Percentiles rank a stretch among this genome's conserved stretches.
Evolutionary conservation across 2,329 filamentous ascomycete genomes (phyloP).

Genomic region (Curvularia hawaiiensis): DNA sequence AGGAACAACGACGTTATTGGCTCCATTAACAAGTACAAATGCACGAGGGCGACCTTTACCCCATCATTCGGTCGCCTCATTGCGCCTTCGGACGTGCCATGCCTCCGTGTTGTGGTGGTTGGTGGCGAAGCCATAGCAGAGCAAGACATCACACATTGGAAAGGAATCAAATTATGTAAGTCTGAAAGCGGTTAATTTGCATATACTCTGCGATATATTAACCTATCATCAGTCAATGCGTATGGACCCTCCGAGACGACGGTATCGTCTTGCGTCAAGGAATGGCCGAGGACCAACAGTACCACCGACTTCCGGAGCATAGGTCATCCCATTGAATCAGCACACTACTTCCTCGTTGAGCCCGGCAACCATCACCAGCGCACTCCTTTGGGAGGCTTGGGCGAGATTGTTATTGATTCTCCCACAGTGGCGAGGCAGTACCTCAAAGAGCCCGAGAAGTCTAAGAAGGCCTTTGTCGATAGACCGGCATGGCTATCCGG

Average conservation of each 20-base stretch:
- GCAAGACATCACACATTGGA: background rate
- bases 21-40: background rate
- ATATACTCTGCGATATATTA: background rate
- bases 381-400: conserved; percentile 5
- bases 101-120: background rate
- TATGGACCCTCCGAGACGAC: conserved; percentile 1
- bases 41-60: background rate
- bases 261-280: background rate
- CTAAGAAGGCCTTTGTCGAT: conserved; percentile 6
- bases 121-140: background rate
- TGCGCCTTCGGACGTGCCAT: background rate
- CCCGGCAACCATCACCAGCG: conserved; percentile 9
- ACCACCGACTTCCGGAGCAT: background rate
- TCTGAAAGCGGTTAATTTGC: background rate
- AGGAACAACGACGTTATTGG: background rate
- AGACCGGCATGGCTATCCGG: conserved; percentile 5
- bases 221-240: background rate
- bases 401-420: conserved; percentile 9
- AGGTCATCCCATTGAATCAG: background rate
- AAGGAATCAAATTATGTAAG: conserved; percentile 1
- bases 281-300: background rate
- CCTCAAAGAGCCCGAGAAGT: conserved; percentile 10
- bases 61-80: background rate
- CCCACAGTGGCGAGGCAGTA: conserved; percentile 7
- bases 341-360: background rate